Conservation (phyloP, 805 yeast species). For the Candida orba region DNA sequence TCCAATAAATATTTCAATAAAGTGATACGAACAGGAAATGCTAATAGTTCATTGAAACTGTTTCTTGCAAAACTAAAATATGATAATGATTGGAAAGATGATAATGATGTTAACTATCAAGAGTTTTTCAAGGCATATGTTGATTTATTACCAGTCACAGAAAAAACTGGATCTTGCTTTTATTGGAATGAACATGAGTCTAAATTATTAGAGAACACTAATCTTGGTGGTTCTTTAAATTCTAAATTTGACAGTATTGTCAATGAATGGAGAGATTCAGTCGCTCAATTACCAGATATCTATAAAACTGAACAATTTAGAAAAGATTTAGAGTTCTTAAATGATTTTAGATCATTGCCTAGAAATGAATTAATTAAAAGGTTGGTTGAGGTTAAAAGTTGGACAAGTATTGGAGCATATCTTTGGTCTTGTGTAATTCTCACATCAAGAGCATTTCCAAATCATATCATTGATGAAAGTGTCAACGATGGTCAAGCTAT, state of each 20-base stretch:
- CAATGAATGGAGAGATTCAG: conserved; percentile 50
- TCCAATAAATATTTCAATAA: conserved; percentile 21
- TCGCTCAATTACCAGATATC: conserved; percentile 7
- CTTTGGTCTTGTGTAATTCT: conserved; percentile 70
- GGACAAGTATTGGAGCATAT: conserved; percentile 64
- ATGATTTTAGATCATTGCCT: conserved; percentile 9
- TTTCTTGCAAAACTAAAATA: conserved; percentile 37
- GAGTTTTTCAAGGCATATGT: conserved; percentile 38
- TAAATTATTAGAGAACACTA: conserved; percentile 54
- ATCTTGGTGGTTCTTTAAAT: conserved; percentile 46
- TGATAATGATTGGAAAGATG: conserved; percentile 14
- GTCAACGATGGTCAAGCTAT: conserved; percentile 44
- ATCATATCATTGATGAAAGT: conserved; percentile 30
- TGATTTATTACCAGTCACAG: conserved; percentile 38
- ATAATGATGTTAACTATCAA: conserved; percentile 14
- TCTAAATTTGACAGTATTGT: conserved; percentile 40
- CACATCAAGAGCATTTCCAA: conserved; percentile 78
- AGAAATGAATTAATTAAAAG: conserved; percentile 16
- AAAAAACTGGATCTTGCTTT: conserved; percentile 45
- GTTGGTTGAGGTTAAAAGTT: conserved; percentile 24
- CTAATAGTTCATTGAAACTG: conserved; percentile 31
- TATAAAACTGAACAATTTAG: conserved; percentile 3
- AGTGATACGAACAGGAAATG: conserved; percentile 10
- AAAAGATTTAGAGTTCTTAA: conserved; percentile 15
- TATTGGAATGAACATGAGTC: conserved; percentile 54